Conservation (phyloP, 495 filamentous ascomycete genomes). For the Trichoderma asperelloides region DNA sequence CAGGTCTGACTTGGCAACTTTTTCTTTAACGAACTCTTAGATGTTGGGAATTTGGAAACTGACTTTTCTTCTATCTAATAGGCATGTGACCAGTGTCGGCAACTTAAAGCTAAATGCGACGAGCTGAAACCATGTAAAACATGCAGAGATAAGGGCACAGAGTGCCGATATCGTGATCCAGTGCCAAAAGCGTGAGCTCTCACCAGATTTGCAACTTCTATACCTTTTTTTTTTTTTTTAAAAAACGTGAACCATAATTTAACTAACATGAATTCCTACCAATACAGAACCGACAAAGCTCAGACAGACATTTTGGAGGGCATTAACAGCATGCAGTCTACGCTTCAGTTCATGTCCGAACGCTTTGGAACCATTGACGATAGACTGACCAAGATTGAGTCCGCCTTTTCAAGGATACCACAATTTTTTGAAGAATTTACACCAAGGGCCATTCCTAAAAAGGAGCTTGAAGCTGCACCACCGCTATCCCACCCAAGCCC, state of each 20-base stretch:
- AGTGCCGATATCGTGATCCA: constrained; percentile 58
- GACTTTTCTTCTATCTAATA: constrained; percentile 17
- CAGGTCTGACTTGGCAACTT: constrained; percentile 28
- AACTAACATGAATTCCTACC: constrained; percentile 14
- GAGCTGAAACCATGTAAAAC: constrained; percentile 53
- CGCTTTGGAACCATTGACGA: not conserved
- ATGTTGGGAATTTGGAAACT: not conserved
- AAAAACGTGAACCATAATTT: not conserved
- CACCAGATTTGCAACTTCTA: not conserved
- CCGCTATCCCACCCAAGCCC: not conserved
- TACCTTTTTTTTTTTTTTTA: not conserved
- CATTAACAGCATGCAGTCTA: constrained; percentile 7
- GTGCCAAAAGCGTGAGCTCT: constrained; percentile 55
- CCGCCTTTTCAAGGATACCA: constrained; percentile 14
- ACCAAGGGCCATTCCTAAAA: not conserved
- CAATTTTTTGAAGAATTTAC: not conserved
- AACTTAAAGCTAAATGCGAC: constrained; percentile 64
- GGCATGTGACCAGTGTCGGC: constrained; percentile 60
- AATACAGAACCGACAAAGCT: constrained; percentile 42
- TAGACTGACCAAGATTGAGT: constrained; percentile 14
- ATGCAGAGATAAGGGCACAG: constrained; percentile 46
- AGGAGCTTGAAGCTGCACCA: constrained; percentile 1
- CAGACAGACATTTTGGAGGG: constrained; percentile 40
- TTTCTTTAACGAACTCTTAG: not conserved
- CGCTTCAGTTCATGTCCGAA: constrained; percentile 10